Evolutionary conservation across 139 green algal genomes (phyloP).

Genomic region (Tetradesmus lagerheimii): DNA sequence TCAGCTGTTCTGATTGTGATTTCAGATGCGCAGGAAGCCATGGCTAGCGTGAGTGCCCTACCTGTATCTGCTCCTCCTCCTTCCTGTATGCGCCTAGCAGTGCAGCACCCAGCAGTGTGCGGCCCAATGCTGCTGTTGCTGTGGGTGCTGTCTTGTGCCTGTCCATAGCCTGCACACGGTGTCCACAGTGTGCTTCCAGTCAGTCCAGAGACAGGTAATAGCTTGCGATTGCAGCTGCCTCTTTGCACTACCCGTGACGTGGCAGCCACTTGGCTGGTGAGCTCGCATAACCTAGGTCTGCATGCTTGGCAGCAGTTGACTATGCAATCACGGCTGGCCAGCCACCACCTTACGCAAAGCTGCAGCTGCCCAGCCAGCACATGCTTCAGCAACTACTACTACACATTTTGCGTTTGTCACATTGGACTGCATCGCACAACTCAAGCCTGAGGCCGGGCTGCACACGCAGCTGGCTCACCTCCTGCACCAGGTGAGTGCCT

Average conservation of each 20-base stretch:
- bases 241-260: too few relatives aligned
- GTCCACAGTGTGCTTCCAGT: too few relatives aligned
- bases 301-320: background rate
- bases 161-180: slow-evolving; percentile 59
- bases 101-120: slow-evolving; percentile 83
- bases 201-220: too few relatives aligned
- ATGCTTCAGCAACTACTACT: background rate
- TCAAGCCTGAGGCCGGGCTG: background rate
- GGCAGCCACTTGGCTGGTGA: too few relatives aligned
- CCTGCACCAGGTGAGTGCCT: slow-evolving; percentile 82
- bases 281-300: background rate
- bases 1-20: too few relatives aligned
- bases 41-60: background rate
- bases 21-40: too few relatives aligned
- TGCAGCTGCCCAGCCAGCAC: background rate
- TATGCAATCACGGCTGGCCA: background rate
- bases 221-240: too few relatives aligned
- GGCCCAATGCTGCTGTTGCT: slow-evolving; percentile 87
- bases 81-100: slow-evolving; percentile 88
- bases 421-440: background rate
- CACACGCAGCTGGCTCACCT: slow-evolving; percentile 60
- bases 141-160: slow-evolving; percentile 86
- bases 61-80: slow-evolving; percentile 76
- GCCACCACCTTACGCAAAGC: background rate
- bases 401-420: background rate